phyloP scores from a whole-genome alignment of 768 basidiomycete species.

The Nidularia pulvinata region DNA sequence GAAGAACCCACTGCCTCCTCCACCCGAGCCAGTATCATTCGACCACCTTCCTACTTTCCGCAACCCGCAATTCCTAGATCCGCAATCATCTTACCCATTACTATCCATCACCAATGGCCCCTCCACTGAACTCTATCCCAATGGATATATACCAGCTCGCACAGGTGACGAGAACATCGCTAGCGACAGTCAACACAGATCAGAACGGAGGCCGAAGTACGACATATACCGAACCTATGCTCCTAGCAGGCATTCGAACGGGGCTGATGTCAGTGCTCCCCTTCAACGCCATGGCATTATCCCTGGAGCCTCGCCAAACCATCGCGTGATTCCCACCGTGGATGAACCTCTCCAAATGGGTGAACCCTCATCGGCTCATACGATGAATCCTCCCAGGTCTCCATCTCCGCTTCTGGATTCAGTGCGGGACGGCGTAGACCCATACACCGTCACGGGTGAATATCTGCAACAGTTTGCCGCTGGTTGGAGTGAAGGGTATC shows the following conservation, averaged over 20 bases:
- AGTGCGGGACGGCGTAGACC: conserved; percentile 10
- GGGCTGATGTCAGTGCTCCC: not conserved
- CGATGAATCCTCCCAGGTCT: not conserved
- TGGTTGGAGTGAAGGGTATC: conserved; percentile 21
- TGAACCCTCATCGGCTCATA: not conserved
- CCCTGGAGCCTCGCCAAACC: conserved; percentile 24
- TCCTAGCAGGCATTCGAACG: conserved; percentile 1
- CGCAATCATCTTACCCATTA: not conserved
- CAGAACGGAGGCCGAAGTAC: conserved; percentile 6
- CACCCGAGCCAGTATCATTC: conserved; percentile 52
- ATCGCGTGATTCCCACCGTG: conserved; percentile 10
- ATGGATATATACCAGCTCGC: not conserved
- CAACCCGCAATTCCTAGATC: no score
- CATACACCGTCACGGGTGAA: conserved; percentile 17
- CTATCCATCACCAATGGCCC: not conserved
- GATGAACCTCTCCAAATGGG: no score
- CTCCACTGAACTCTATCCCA: not conserved
- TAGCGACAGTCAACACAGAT: conserved; percentile 9
- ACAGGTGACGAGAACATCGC: not conserved
- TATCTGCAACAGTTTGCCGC: conserved; percentile 19
- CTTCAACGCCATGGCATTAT: conserved; percentile 24
- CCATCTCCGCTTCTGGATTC: conserved; percentile 4
- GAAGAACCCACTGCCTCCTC: conserved; percentile 53
- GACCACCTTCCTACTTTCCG: conserved; percentile 40
- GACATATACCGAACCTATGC: conserved; percentile 2